Percentiles rank a stretch among this genome's conserved stretches.
Conservation (phyloP, 2,329 filamentous ascomycete species). For the Paecilomyces sp. region DNA sequence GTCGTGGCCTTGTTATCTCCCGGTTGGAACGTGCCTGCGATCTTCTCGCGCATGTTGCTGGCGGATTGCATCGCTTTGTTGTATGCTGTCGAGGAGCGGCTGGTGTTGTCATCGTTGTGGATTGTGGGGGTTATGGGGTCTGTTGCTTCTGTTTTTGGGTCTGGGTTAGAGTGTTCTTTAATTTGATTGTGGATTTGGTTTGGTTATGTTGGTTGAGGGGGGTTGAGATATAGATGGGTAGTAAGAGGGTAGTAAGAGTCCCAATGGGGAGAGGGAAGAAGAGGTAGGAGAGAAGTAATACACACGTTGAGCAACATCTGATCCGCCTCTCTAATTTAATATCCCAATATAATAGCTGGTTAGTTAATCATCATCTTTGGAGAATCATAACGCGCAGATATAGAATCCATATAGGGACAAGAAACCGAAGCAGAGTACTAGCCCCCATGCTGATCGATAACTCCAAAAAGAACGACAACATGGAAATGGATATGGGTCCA, state of each 20-base stretch:
- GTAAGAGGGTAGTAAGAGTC: no score
- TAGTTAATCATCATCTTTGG: neutral
- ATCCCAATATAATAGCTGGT: neutral
- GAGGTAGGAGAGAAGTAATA: neutral
- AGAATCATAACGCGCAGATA: neutral
- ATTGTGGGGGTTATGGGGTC: conserved; percentile 11
- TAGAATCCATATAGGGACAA: neutral
- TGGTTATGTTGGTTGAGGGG: neutral
- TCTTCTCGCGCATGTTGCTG: neutral
- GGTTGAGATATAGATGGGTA: neutral
- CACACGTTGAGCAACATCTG: neutral
- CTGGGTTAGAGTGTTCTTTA: neutral
- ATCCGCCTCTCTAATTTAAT: neutral
- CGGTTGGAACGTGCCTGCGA: conserved; percentile 3
- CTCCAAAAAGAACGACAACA: no score
- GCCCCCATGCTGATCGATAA: no score
- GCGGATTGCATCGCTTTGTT: conserved; percentile 1
- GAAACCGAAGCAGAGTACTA: neutral
- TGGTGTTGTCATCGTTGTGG: conserved; percentile 2
- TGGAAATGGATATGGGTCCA: conserved; percentile 4
- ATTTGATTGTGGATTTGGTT: neutral
- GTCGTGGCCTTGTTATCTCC: conserved; percentile 5
- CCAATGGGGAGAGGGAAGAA: no score
- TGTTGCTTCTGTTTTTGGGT: conserved; percentile 8
- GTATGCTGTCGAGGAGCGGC: neutral